A percentile compares a stretch with the other conserved stretches of the same genome.
These are phyloP conservation scores for Aphelidium insulamus DNA, from an alignment of 371 early-diverging fungal species.

Conservation along the genomic window DNA sequence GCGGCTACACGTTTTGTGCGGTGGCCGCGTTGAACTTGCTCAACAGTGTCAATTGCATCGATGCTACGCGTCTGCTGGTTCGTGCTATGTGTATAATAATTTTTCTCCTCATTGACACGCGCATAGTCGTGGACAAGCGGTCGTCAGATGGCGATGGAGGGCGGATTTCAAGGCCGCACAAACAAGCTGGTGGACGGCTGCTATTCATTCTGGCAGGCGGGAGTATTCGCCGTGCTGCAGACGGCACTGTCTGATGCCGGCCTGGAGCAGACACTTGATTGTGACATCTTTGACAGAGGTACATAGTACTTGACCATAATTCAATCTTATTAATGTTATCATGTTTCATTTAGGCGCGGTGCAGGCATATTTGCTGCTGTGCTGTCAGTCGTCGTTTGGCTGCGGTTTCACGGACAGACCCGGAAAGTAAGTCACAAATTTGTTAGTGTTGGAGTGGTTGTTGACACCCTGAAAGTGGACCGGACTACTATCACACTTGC, in stretches of 20 bases:
- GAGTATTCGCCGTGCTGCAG: conserved; percentile 49
- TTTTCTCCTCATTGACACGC: too few relatives aligned
- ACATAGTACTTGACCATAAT: not conserved
- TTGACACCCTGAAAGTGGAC: conserved; percentile 19
- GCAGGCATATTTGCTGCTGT: conserved; percentile 62
- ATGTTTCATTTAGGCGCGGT: conserved; percentile 28
- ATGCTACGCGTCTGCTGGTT: conserved; percentile 35
- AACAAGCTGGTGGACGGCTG: conserved; percentile 97
- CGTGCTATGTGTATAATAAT: not conserved
- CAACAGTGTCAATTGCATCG: conserved; percentile 26
- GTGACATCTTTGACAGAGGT: conserved; percentile 30
- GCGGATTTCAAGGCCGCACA: conserved; percentile 88
- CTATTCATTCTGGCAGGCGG: conserved; percentile 93
- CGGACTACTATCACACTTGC: conserved; percentile 89
- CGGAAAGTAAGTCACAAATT: conserved; percentile 29
- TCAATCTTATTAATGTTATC: not conserved
- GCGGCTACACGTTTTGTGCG: conserved; percentile 90
- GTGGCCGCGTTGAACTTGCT: conserved; percentile 69
- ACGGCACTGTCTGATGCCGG: conserved; percentile 6
- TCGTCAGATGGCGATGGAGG: conserved; percentile 72
- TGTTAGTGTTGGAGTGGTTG: too few relatives aligned
- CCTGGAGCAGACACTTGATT: conserved; percentile 4
- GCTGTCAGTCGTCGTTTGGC: conserved; percentile 75
- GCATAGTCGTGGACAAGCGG: conserved; percentile 47
- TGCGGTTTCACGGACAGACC: conserved; percentile 90